A percentile compares a stretch with the other conserved stretches of the same genome.
These are phyloP conservation scores for Thelonectria discophora DNA, from an alignment of 2,329 filamentous ascomycete genomes.

Conservation along the genomic window DNA sequence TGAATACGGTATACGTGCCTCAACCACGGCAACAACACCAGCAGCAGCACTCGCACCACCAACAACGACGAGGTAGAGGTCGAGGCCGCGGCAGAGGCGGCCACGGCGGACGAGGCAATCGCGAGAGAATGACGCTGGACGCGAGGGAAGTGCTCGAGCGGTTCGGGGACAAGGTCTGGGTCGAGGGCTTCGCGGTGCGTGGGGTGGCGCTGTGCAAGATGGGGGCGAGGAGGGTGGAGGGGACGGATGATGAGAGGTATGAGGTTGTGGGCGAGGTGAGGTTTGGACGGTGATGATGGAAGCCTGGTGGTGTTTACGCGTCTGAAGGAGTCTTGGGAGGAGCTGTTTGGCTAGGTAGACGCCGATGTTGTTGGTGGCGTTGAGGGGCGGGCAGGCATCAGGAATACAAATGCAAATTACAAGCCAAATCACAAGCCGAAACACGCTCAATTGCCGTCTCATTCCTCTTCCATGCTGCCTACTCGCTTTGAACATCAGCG, in stretches of 20 bases:
- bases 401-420: too few species aligned
- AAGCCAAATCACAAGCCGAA: too few species aligned
- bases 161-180: slow-evolving; percentile 76
- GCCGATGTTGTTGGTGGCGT: slow-evolving; percentile 3
- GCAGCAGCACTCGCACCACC: too few species aligned
- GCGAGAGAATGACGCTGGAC: slow-evolving; percentile 60
- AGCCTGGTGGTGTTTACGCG: slow-evolving; percentile 20
- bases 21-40: slow-evolving; percentile 49
- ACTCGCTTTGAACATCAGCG: neutral
- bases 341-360: too few species aligned
- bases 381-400: slow-evolving; percentile 16
- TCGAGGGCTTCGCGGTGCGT: slow-evolving; percentile 72
- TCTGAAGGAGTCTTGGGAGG: too few species aligned
- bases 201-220: slow-evolving; percentile 83
- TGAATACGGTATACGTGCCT: slow-evolving; percentile 82
- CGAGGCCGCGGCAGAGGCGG: neutral
- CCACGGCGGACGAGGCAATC: slow-evolving; percentile 23
- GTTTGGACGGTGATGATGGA: slow-evolving; percentile 40
- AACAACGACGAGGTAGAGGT: too few species aligned
- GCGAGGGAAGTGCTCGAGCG: slow-evolving; percentile 63
- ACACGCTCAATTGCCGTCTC: neutral
- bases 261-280: slow-evolving; percentile 61
- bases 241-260: slow-evolving; percentile 63
- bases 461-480: neutral
- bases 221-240: slow-evolving; percentile 76